Evolutionary conservation across 2,329 filamentous ascomycete species (phyloP).

Genomic region (Arthrobotrys iridis): DNA sequence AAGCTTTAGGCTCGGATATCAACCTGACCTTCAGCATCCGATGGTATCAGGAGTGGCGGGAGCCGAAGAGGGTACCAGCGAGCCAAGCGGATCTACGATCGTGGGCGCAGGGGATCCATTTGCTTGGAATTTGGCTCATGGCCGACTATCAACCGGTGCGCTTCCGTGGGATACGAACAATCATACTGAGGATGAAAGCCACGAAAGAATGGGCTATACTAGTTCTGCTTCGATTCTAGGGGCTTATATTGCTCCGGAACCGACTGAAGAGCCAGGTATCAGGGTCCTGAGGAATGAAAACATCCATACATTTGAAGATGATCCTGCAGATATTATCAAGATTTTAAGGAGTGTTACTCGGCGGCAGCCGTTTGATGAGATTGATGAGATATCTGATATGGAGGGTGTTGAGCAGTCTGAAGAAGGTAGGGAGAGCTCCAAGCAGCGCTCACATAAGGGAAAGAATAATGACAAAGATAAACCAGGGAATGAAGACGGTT

Average conservation of each 20-base stretch:
- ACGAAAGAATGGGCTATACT: background rate
- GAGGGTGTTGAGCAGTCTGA: too few species aligned
- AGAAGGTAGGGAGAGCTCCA: too few species aligned
- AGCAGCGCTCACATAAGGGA: too few species aligned
- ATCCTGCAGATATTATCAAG: background rate
- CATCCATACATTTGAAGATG: background rate
- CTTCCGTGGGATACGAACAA: conserved; percentile 8
- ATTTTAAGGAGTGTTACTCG: background rate
- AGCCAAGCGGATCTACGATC: background rate
- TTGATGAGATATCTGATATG: too few species aligned
- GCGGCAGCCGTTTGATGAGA: background rate
- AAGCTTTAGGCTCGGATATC: conserved; percentile 13
- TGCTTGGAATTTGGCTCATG: conserved; percentile 22
- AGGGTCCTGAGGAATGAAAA: background rate
- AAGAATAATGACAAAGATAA: background rate
- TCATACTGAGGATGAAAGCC: background rate
- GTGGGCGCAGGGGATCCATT: conserved; percentile 28
- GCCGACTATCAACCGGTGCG: background rate
- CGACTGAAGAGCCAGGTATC: background rate
- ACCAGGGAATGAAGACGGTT: background rate
- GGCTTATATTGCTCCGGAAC: background rate
- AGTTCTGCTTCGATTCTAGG: background rate
- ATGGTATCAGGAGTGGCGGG: conserved; percentile 6
- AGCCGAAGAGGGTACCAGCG: background rate
- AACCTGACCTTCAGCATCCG: background rate